These are phyloP conservation scores for Stentor roeselii DNA, from an alignment of 73 alveolate species.

Conservation along the genomic window DNA sequence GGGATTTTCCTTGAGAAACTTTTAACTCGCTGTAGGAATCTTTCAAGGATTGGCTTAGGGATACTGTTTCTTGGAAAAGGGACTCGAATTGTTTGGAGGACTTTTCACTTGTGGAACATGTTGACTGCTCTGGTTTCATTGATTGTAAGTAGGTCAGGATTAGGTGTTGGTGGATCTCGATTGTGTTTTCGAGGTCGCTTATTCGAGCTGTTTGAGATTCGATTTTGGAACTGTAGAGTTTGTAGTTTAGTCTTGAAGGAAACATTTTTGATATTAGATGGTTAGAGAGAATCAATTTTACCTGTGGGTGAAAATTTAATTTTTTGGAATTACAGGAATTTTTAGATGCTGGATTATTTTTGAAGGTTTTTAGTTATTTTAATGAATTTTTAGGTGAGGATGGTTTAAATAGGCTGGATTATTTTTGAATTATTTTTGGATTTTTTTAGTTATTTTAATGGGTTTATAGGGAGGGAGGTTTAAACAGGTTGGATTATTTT, in stretches of 20 bases:
- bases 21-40: not conserved
- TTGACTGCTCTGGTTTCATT: not conserved
- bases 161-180: not conserved
- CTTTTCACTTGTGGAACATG: not conserved
- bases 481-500: too few species aligned
- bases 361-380: too few species aligned
- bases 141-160: not conserved
- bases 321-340: too few species aligned
- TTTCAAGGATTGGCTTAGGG: not conserved
- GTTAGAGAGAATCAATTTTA: too few species aligned
- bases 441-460: too few species aligned
- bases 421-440: too few species aligned
- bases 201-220: not conserved
- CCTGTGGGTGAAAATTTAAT: too few species aligned
- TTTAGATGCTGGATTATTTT: too few species aligned
- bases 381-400: too few species aligned
- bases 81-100: not conserved
- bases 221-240: not conserved
- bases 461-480: too few species aligned
- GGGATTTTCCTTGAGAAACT: slow-evolving; percentile 13
- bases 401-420: too few species aligned
- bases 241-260: not conserved
- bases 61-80: not conserved
- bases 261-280: too few species aligned
- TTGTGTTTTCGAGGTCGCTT: not conserved